Conservation (phyloP, 2,329 filamentous ascomycete species). For the Fusarium nurragi region DNA sequence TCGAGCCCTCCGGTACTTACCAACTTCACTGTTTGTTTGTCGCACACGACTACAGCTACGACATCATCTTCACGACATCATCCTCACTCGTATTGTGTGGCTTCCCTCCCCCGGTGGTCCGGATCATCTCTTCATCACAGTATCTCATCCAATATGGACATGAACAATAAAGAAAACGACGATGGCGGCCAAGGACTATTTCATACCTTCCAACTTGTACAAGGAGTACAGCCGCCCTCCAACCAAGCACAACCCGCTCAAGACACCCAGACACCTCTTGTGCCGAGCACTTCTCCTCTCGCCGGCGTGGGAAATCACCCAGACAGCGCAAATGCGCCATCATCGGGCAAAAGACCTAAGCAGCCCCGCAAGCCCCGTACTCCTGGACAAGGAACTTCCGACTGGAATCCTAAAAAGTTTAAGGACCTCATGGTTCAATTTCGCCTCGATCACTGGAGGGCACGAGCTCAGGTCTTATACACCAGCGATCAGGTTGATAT, state of each 20-base stretch:
- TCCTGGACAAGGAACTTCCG: not conserved
- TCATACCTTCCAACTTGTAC: not conserved
- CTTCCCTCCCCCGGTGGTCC: too few species aligned
- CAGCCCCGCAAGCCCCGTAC: not conserved
- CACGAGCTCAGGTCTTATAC: conserved; percentile 33
- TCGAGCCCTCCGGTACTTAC: conserved; percentile 1
- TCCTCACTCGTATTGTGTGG: not conserved
- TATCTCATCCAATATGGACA: conserved; percentile 7
- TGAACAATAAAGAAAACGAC: not conserved
- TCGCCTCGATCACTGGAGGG: conserved; percentile 33
- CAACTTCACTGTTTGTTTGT: conserved; percentile 6
- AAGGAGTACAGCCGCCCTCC: not conserved
- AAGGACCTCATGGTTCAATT: conserved; percentile 32
- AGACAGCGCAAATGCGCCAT: not conserved
- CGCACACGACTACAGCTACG: not conserved
- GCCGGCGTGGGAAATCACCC: not conserved
- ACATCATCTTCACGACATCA: not conserved
- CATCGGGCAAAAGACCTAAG: not conserved
- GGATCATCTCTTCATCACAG: not conserved
- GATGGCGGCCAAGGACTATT: not conserved
- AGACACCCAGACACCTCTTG: not conserved
- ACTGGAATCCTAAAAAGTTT: conserved; percentile 13
- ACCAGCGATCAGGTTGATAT: conserved; percentile 27
- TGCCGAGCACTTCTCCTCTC: not conserved
- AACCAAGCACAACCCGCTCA: not conserved